Evolutionary conservation across 345 rosid species (phyloP).

Genomic region (Salix dunnii): DNA sequence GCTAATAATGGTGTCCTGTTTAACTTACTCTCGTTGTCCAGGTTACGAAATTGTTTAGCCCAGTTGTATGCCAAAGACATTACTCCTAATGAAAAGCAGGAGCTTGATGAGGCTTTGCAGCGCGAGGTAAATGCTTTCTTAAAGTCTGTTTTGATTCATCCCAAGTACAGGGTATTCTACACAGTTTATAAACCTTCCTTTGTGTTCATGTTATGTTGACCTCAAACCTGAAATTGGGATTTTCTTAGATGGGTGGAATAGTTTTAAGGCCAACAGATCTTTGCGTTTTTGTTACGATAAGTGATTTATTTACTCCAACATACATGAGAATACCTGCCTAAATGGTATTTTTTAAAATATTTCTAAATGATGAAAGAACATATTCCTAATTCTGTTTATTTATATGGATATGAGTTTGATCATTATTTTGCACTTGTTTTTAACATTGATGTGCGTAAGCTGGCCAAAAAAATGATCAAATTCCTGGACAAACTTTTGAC

Average conservation of each 20-base stretch:
- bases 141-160: neutral
- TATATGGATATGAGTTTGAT: neutral
- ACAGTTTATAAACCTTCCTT: neutral
- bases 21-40: constrained; percentile 21
- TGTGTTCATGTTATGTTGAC: neutral
- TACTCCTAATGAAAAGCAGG: constrained; percentile 97
- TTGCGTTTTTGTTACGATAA: too few relatives aligned
- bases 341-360: neutral
- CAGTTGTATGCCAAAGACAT: constrained; percentile 90
- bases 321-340: neutral
- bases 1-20: neutral
- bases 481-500: neutral
- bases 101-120: constrained; percentile 94
- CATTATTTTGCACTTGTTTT: neutral
- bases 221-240: too few relatives aligned
- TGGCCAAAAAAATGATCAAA: neutral
- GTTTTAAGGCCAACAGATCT: too few relatives aligned
- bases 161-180: neutral
- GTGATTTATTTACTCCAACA: neutral
- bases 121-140: constrained; percentile 57
- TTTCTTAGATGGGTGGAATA: too few relatives aligned
- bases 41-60: constrained; percentile 85
- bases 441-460: neutral
- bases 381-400: neutral
- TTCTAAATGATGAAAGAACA: neutral